A percentile compares a stretch with the other conserved stretches of the same genome.
These are phyloP conservation scores for Tylopilus rubrobrunneus DNA, from an alignment of 768 basidiomycete species.

Conservation along the genomic window DNA sequence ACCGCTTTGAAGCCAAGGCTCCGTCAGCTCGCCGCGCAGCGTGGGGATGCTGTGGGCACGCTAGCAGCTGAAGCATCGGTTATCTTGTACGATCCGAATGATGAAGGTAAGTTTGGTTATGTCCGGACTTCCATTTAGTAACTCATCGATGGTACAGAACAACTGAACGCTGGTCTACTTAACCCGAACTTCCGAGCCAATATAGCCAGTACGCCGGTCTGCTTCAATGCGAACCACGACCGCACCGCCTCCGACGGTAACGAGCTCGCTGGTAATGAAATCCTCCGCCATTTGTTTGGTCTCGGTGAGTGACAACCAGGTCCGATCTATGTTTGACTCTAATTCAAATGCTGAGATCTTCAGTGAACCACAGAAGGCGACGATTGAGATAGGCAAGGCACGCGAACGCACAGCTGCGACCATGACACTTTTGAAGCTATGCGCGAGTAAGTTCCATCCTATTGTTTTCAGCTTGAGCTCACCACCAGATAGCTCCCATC, in stretches of 20 bases:
- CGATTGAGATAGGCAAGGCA: not conserved
- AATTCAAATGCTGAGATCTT: not conserved
- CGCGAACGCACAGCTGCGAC: not conserved
- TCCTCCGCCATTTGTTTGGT: not conserved
- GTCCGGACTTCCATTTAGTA: too few species aligned
- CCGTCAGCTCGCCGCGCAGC: too few species aligned
- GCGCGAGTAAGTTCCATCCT: not conserved
- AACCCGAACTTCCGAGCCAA: not conserved
- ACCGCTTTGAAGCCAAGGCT: too few species aligned
- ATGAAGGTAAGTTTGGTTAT: not conserved
- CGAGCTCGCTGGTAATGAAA: not conserved
- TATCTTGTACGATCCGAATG: too few species aligned
- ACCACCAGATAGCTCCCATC: not conserved
- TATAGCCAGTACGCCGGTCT: not conserved
- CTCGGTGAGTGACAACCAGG: not conserved
- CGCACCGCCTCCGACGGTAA: too few species aligned
- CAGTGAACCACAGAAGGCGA: not conserved
- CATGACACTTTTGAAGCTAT: not conserved
- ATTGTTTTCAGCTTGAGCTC: not conserved
- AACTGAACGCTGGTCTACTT: too few species aligned
- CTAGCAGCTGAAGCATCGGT: too few species aligned
- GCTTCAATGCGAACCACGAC: not conserved
- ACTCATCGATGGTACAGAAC: not conserved
- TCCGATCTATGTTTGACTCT: not conserved
- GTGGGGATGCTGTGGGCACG: too few species aligned